Percentiles rank a stretch among this genome's conserved stretches.
phyloP scores from a whole-genome alignment of 73 alveolate species.

The Paramecium caudatum region DNA sequence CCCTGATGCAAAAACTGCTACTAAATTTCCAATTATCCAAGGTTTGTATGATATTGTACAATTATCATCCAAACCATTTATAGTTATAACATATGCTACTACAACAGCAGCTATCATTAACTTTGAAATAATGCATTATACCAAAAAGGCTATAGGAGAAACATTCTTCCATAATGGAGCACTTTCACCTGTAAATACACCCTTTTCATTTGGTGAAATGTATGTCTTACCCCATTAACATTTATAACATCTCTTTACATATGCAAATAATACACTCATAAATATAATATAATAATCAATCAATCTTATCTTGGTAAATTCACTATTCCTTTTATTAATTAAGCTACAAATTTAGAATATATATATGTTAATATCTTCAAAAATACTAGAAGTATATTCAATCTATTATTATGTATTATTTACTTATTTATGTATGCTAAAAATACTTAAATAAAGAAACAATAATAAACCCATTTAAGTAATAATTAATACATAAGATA shows the following conservation, averaged over 20 bases:
- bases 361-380: conserved; percentile 44
- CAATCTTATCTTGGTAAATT: conserved; percentile 64
- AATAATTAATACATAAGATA: conserved; percentile 36
- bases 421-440: conserved; percentile 65
- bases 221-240: conserved; percentile 61
- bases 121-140: neutral
- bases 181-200: conserved; percentile 60
- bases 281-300: neutral
- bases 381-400: conserved; percentile 36
- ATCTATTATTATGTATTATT: neutral
- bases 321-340: conserved; percentile 55
- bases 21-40: conserved; percentile 43
- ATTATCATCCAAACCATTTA: conserved; percentile 61
- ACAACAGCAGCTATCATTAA: conserved; percentile 62
- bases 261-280: neutral
- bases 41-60: conserved; percentile 53
- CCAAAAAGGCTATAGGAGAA: conserved; percentile 31
- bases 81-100: conserved; percentile 17
- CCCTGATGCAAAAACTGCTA: conserved; percentile 1
- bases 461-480: conserved; percentile 55
- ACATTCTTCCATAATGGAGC: conserved; percentile 68
- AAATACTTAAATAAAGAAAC: conserved; percentile 59
- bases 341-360: conserved; percentile 62
- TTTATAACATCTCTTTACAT: conserved; percentile 54
- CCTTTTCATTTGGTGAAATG: neutral